phyloP scores from a whole-genome alignment of 2,329 filamentous ascomycete species.

The Colletotrichum brevisporum region DNA sequence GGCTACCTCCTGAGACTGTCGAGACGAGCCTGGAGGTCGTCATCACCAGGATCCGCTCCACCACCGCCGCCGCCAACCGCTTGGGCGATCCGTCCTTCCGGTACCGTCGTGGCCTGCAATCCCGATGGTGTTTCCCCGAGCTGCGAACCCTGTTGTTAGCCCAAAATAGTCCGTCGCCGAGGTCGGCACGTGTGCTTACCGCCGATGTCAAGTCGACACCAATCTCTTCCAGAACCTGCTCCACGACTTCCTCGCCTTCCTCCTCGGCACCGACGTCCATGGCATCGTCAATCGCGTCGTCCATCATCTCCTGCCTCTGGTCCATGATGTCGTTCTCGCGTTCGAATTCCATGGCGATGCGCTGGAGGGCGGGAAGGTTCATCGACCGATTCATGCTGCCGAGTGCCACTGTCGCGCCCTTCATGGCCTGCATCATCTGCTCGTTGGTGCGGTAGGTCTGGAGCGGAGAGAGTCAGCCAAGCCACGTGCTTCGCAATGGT shows the following conservation, averaged over 20 bases:
- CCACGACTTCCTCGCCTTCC: slow-evolving; percentile 96
- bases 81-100: slow-evolving; percentile 86
- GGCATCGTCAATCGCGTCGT: slow-evolving; percentile 97
- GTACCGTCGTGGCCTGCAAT: slow-evolving; percentile 79
- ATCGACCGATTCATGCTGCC: slow-evolving; percentile 98
- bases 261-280: slow-evolving; percentile 93
- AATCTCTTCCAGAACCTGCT: slow-evolving; percentile 96
- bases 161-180: neutral
- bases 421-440: slow-evolving; percentile 99
- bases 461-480: slow-evolving; percentile 34
- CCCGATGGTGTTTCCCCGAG: slow-evolving; percentile 92
- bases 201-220: slow-evolving; percentile 92
- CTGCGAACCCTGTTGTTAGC: slow-evolving; percentile 63
- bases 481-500: neutral
- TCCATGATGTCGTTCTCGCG: slow-evolving; percentile 99
- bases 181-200: slow-evolving; percentile 67
- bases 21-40: slow-evolving; percentile 93
- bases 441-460: slow-evolving; percentile 98
- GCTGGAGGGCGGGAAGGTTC: slow-evolving; percentile 94
- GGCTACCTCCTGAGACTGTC: slow-evolving; percentile 81
- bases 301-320: slow-evolving; percentile 99
- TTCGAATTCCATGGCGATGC: slow-evolving; percentile 99
- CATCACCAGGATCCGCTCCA: slow-evolving; percentile 77
- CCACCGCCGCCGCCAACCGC: slow-evolving; percentile 80
- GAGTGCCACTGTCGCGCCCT: slow-evolving; percentile 91